These are phyloP conservation scores for Plantago coronopus DNA, from an alignment of 305 asterid genomes.

Conservation along the genomic window DNA sequence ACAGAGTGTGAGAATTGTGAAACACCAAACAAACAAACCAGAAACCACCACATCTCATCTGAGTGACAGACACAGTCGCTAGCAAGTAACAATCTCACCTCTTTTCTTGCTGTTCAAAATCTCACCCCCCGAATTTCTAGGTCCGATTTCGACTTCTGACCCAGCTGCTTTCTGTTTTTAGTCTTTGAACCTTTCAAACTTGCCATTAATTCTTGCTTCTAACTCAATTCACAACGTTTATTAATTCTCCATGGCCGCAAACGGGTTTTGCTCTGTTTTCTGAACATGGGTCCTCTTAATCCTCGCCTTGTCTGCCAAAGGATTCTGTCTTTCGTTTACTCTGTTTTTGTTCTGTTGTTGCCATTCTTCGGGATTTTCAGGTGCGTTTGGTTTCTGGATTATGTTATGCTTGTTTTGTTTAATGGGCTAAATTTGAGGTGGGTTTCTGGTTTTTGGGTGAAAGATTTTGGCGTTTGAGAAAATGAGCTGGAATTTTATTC, in stretches of 20 bases:
- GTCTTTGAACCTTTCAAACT: conserved; percentile 59
- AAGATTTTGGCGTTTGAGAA: too few species aligned
- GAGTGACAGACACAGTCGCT: conserved; percentile 39
- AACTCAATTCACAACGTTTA: conserved; percentile 29
- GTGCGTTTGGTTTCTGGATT: conserved; percentile 20
- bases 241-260: conserved; percentile 6
- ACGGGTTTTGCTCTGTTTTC: conserved; percentile 14
- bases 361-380: conserved; percentile 49
- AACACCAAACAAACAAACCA: too few species aligned
- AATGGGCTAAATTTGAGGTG: not conserved
- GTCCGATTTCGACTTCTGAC: conserved; percentile 60
- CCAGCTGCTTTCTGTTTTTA: conserved; percentile 37
- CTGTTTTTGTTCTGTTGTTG: conserved; percentile 36
- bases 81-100: conserved; percentile 50
- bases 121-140: conserved; percentile 53
- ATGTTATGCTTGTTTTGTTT: not conserved
- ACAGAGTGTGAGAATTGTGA: too few species aligned
- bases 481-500: not conserved
- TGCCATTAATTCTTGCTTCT: conserved; percentile 45
- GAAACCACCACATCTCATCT: not conserved
- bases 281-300: conserved; percentile 45
- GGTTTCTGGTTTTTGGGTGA: too few species aligned
- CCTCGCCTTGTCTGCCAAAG: conserved; percentile 37
- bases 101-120: conserved; percentile 31
- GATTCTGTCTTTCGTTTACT: conserved; percentile 29